Evolutionary conservation across 2,329 filamentous ascomycete genomes (phyloP).

Genomic region (Orbilia blumenaviensis): DNA sequence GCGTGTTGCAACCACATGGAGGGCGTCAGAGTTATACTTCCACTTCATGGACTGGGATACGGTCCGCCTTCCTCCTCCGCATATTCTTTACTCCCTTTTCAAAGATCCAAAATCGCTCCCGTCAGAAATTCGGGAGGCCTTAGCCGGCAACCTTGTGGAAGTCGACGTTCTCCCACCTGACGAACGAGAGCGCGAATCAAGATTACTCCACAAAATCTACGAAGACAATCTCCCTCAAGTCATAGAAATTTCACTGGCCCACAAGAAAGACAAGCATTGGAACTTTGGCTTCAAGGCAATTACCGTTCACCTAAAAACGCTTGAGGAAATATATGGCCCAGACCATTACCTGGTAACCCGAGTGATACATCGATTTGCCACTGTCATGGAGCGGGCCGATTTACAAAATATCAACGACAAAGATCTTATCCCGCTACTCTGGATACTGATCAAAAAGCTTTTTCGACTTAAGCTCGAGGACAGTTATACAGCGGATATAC

Average conservation of each 20-base stretch:
- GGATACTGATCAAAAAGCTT: neutral
- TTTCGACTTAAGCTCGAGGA: neutral
- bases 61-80: neutral
- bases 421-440: neutral
- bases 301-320: conserved; percentile 3
- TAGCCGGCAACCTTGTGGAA: neutral
- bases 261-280: neutral
- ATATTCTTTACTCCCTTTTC: neutral
- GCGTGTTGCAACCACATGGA: neutral
- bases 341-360: neutral
- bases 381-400: neutral
- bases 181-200: neutral
- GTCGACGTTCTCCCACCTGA: neutral
- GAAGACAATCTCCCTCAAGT: conserved; percentile 4
- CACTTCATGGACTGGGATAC: conserved; percentile 18
- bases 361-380: conserved; percentile 5
- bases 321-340: conserved; percentile 10
- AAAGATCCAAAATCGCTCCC: neutral
- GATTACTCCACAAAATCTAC: neutral
- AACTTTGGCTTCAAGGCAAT: neutral
- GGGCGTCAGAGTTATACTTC: neutral
- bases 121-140: neutral
- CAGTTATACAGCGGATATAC: conserved; percentile 12
- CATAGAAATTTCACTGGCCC: neutral
- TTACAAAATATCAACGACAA: neutral